Conservation (phyloP, 768 basidiomycete species). For the Rhodotorula taiwanensis region DNA sequence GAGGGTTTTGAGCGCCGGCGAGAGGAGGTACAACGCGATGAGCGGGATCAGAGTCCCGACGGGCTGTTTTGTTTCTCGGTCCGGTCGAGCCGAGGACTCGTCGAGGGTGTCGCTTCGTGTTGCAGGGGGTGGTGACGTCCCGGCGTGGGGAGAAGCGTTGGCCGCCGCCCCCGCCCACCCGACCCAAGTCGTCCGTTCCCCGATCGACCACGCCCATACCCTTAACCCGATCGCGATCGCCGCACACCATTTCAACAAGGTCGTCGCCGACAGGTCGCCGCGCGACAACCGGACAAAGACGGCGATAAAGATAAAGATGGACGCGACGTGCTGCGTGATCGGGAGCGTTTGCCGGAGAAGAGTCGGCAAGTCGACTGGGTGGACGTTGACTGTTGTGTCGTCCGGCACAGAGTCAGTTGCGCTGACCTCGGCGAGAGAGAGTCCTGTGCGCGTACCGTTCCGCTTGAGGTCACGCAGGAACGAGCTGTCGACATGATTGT, state of each 20-base stretch:
- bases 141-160: no score
- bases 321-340: conserved; percentile 75
- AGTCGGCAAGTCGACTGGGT: conserved; percentile 59
- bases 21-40: conserved; percentile 76
- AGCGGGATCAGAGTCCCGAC: conserved; percentile 62
- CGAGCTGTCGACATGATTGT: conserved; percentile 73
- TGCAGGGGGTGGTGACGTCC: no score
- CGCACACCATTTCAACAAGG: conserved; percentile 61
- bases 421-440: conserved; percentile 9
- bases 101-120: no score
- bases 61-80: no score
- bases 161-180: no score
- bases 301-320: conserved; percentile 71
- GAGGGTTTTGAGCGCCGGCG: conserved; percentile 83
- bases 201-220: conserved; percentile 18
- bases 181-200: background rate
- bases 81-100: no score
- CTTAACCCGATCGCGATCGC: conserved; percentile 51
- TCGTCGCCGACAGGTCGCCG: conserved; percentile 59
- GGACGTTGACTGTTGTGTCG: conserved; percentile 62
- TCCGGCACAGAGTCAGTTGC: background rate
- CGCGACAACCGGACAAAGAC: conserved; percentile 68
- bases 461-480: conserved; percentile 71
- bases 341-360: conserved; percentile 45
- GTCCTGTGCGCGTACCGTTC: conserved; percentile 64